These are phyloP conservation scores for Kodamaea hsintzibuensis DNA, from an alignment of 805 yeast species.

Conservation along the genomic window DNA sequence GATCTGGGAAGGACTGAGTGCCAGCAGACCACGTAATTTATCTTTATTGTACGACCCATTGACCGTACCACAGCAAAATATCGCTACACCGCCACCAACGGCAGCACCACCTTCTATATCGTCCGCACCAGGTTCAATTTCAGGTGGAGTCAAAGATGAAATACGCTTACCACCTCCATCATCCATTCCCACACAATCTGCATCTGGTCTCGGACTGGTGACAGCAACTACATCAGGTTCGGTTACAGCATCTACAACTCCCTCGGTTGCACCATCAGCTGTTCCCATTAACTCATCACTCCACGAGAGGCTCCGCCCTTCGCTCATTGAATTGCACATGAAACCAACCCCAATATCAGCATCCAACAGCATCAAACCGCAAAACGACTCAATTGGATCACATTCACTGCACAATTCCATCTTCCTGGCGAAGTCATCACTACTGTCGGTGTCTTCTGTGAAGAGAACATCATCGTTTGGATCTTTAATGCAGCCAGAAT, in stretches of 20 bases:
- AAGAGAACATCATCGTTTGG: conserved; percentile 32
- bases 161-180: conserved; percentile 9
- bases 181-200: conserved; percentile 7
- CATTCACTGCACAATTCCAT: conserved; percentile 31
- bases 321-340: conserved; percentile 33
- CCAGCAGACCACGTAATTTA: conserved; percentile 43
- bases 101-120: conserved; percentile 30
- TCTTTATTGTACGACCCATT: conserved; percentile 49
- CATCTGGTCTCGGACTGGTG: not conserved
- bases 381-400: conserved; percentile 28
- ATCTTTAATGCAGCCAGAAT: conserved; percentile 22
- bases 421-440: conserved; percentile 37
- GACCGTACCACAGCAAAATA: conserved; percentile 28
- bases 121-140: not conserved
- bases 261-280: conserved; percentile 11
- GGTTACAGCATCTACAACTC: not conserved
- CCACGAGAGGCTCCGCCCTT: conserved; percentile 36
- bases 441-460: conserved; percentile 31
- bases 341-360: conserved; percentile 4
- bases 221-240: not conserved
- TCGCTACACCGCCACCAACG: not conserved
- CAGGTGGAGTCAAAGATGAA: not conserved
- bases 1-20: conserved; percentile 29
- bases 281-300: conserved; percentile 19
- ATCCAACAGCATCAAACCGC: conserved; percentile 5